A percentile compares a stretch with the other conserved stretches of the same genome.
Conservation (phyloP, 164 flowering plant species). For the Chimonanthus salicifolius region DNA sequence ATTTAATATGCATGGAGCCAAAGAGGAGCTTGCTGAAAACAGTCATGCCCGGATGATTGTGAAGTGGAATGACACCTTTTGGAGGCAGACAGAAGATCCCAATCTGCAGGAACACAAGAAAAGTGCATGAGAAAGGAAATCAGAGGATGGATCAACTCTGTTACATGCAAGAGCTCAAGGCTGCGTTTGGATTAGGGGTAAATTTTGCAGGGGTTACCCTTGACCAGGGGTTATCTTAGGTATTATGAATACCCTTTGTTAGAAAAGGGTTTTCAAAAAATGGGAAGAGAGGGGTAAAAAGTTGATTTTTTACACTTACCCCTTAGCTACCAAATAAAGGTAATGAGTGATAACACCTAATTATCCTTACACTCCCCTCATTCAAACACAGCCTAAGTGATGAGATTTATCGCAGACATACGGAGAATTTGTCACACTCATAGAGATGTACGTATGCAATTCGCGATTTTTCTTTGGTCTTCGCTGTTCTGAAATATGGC, state of each 20-base stretch:
- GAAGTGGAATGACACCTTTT: conserved; percentile 70
- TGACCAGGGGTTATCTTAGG: too few species aligned
- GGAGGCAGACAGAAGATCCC: conserved; percentile 75
- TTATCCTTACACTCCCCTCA: too few species aligned
- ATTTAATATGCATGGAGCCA: conserved; percentile 75
- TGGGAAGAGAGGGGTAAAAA: background rate
- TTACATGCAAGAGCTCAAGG: too few species aligned
- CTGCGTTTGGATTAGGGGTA: too few species aligned
- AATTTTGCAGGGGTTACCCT: too few species aligned
- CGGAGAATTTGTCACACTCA: conserved; percentile 63
- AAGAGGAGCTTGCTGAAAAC: conserved; percentile 79
- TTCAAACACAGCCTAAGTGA: background rate
- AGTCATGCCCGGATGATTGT: conserved; percentile 93
- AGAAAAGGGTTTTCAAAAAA: too few species aligned
- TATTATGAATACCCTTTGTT: too few species aligned
- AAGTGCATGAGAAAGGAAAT: background rate
- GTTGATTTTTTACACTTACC: background rate
- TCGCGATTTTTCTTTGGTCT: conserved; percentile 29
- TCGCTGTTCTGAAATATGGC: conserved; percentile 29
- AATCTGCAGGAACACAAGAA: conserved; percentile 43
- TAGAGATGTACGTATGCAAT: conserved; percentile 62
- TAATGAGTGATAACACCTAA: too few species aligned
- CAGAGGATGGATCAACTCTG: too few species aligned
- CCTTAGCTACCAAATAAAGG: too few species aligned
- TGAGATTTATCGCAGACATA: conserved; percentile 19